Evolutionary conservation across 331 rosid species (phyloP).

Genomic region (Spiraea crenata): DNA sequence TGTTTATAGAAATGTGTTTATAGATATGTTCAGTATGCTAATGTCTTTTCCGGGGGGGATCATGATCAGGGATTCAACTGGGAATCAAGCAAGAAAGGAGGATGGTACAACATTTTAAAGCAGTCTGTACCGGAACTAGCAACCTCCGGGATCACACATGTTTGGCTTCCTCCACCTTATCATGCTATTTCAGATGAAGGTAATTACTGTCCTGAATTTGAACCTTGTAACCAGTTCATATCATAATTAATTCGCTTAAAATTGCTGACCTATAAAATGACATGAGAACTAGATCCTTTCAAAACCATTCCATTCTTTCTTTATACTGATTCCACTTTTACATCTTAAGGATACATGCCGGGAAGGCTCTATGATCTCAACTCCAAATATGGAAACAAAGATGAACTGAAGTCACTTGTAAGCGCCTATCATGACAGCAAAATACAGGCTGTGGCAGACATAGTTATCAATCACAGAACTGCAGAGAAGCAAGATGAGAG

Average conservation of each 20-base stretch:
- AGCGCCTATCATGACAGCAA: constrained; percentile 41
- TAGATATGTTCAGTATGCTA: not conserved
- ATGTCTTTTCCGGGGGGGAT: not conserved
- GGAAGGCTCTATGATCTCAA: constrained; percentile 88
- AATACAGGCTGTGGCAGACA: constrained; percentile 65
- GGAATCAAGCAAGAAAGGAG: constrained; percentile 67
- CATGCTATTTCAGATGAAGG: constrained; percentile 63
- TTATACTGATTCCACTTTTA: no score
- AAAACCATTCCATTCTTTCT: no score
- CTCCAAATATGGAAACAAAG: constrained; percentile 58
- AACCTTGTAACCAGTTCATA: no score
- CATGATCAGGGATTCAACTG: constrained; percentile 76
- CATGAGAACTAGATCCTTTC: no score
- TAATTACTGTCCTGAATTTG: not conserved
- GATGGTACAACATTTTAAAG: constrained; percentile 71
- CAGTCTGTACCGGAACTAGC: constrained; percentile 53
- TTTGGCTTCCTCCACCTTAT: constrained; percentile 64
- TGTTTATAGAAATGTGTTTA: not conserved
- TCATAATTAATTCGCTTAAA: not conserved
- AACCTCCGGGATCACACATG: constrained; percentile 34
- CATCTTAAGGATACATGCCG: constrained; percentile 59
- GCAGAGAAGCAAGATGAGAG: constrained; percentile 67
- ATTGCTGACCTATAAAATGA: no score
- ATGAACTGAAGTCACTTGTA: constrained; percentile 61
- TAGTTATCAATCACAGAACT: constrained; percentile 86